Evolutionary conservation across 148 eudicot species (phyloP), one percentile per base, ranked within the genome.

Genomic region (Chenopodium berlandieri): DNA sequence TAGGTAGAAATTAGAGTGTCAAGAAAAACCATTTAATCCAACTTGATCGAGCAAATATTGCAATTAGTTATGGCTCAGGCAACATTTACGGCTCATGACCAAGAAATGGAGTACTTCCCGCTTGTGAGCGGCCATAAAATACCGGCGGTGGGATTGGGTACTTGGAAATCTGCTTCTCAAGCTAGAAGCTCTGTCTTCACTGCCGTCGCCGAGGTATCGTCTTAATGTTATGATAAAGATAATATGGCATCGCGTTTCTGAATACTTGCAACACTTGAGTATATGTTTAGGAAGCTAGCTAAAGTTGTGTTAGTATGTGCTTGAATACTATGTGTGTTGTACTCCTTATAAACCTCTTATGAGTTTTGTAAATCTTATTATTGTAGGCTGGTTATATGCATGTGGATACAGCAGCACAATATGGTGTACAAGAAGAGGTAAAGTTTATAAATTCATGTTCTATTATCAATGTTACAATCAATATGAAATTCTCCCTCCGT

Each of bases 341-440:
- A 37, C 44, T 37, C 7, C 44, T 37, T 37, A 37, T 37, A 37
- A 50, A 13, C 56, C 56, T 52, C 56, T 52, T 11, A 52, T 52
- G 56, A 52, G 16, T 14, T 52, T 52, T 14, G 17, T 58, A 19
- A 14, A 58, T 14, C 2, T 58, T 58, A 58, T 48, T 27, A 4
- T 12, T 80, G 77, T 87, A 89, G 91, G 88, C 85, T 69, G 93
- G 91, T 47, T 91, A 89, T 84, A 76, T 87, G 83, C 93, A 89
- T 25, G 82, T 91, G 16, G 91, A 91, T 47, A 89, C 91, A 0
- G 90, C 91, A 3, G 46, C 84, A 40, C 86, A 89, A 50, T 88
- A 90, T 83, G 93, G 88, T 79, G 90, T 86, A 62, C 90, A 90
- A 82, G 75, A 79, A 76, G 89, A 87, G 87, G 93, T 87, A 6